Percentiles rank a stretch among this genome's conserved stretches.
Conservation (phyloP, 768 basidiomycete species). For the Podaxis mareebaensis region DNA sequence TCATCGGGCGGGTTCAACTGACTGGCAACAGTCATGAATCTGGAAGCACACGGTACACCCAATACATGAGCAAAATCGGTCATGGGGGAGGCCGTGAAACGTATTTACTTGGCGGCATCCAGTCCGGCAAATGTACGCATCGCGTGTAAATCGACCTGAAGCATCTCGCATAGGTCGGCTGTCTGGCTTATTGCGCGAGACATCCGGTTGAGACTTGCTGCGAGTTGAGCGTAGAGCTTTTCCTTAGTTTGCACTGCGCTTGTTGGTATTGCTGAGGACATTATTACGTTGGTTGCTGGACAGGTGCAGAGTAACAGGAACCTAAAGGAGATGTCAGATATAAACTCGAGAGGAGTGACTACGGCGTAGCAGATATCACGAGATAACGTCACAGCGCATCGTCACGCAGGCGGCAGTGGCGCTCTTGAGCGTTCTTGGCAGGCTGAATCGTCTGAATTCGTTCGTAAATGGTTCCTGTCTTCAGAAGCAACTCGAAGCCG, state of each 20-base stretch:
- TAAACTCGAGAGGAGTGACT: neutral
- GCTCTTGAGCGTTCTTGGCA: too few species aligned
- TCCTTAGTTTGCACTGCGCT: constrained; percentile 80
- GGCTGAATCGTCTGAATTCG: too few species aligned
- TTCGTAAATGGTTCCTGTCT: too few species aligned
- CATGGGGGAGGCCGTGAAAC: neutral
- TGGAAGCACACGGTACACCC: constrained; percentile 15
- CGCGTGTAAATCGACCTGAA: constrained; percentile 74
- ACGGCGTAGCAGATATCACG: neutral
- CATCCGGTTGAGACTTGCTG: constrained; percentile 66
- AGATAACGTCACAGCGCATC: neutral
- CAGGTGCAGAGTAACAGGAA: neutral
- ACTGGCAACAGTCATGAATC: constrained; percentile 45
- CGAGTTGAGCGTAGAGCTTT: constrained; percentile 76
- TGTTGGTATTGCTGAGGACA: constrained; percentile 35
- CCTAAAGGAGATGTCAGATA: neutral
- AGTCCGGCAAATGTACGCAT: constrained; percentile 79
- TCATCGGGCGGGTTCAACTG: constrained; percentile 36
- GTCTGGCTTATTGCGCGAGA: constrained; percentile 69
- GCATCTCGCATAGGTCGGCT: constrained; percentile 73
- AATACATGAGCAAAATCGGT: constrained; percentile 1
- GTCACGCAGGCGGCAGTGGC: neutral
- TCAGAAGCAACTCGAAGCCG: too few species aligned
- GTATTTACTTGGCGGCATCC: constrained; percentile 77
- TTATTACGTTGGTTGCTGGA: neutral